Conservation (phyloP, 805 yeast genomes). For the Spencermartinsiella europaea region DNA sequence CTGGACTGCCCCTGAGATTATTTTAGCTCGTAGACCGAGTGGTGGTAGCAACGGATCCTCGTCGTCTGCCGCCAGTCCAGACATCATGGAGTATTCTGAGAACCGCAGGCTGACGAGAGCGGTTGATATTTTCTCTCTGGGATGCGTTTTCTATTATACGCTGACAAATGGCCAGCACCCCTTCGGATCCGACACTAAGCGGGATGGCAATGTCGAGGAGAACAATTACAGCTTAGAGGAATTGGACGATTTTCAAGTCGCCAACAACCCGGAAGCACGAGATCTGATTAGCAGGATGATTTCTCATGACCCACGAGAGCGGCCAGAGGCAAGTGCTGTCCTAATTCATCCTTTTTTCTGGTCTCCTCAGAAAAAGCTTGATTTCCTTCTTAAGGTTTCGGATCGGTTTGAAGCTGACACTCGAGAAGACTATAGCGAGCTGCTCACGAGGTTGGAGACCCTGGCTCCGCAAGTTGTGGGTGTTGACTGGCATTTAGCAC, state of each 20-base stretch:
- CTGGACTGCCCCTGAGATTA: constrained; percentile 92
- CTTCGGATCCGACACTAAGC: constrained; percentile 81
- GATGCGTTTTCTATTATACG: constrained; percentile 89
- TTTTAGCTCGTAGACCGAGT: constrained; percentile 16
- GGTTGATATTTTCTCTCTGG: constrained; percentile 89
- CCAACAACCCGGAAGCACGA: constrained; percentile 54
- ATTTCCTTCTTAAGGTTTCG: constrained; percentile 78
- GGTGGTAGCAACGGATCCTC: background rate
- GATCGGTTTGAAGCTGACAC: constrained; percentile 85
- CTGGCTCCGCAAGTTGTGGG: constrained; percentile 42
- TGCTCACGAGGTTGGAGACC: constrained; percentile 52
- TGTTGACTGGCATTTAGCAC: constrained; percentile 70
- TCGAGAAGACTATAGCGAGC: constrained; percentile 69
- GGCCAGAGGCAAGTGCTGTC: constrained; percentile 69
- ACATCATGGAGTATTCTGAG: constrained; percentile 6
- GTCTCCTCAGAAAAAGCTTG: constrained; percentile 66
- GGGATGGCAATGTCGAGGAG: constrained; percentile 74
- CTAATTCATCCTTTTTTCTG: constrained; percentile 88
- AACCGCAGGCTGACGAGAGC: constrained; percentile 44
- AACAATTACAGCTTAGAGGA: constrained; percentile 50
- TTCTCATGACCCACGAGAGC: constrained; percentile 50
- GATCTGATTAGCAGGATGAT: constrained; percentile 76
- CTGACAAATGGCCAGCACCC: constrained; percentile 85
- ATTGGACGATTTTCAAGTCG: constrained; percentile 33
- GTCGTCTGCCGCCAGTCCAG: constrained; percentile 6